phyloP scores from a whole-genome alignment of 2,329 filamentous ascomycete species.

The Trichoderma lentiforme region DNA sequence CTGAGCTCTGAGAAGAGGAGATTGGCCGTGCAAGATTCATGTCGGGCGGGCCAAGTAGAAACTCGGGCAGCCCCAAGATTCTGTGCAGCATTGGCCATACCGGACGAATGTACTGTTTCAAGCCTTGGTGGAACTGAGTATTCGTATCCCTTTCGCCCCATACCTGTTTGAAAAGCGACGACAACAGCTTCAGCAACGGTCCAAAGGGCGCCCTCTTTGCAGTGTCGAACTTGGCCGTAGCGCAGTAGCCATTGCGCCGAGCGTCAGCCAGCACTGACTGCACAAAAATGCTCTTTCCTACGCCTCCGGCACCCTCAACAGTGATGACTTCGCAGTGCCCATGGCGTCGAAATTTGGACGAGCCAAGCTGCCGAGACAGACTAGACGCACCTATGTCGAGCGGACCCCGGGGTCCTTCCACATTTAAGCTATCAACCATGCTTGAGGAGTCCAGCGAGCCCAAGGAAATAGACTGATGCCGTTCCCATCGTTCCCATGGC shows the following conservation, averaged over 20 bases:
- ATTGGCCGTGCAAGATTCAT: slow-evolving; percentile 33
- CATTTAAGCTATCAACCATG: slow-evolving; percentile 42
- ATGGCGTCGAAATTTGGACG: slow-evolving; percentile 56
- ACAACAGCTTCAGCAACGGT: slow-evolving; percentile 61
- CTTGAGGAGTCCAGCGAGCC: slow-evolving; percentile 49
- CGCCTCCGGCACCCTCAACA: slow-evolving; percentile 58
- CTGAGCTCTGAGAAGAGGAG: slow-evolving; percentile 35
- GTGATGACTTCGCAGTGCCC: slow-evolving; percentile 63
- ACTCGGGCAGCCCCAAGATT: slow-evolving; percentile 64
- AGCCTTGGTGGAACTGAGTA: slow-evolving; percentile 57
- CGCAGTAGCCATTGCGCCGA: slow-evolving; percentile 60
- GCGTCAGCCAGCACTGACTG: slow-evolving; percentile 61
- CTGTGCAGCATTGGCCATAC: slow-evolving; percentile 63
- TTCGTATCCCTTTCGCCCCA: slow-evolving; percentile 65
- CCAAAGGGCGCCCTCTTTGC: slow-evolving; percentile 60
- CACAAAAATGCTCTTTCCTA: slow-evolving; percentile 64
- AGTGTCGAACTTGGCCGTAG: slow-evolving; percentile 64
- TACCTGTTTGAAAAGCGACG: slow-evolving; percentile 64
- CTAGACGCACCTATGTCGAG: slow-evolving; percentile 47
- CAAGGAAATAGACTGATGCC: slow-evolving; percentile 49
- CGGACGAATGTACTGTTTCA: slow-evolving; percentile 61
- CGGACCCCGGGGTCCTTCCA: slow-evolving; percentile 42
- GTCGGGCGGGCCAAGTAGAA: slow-evolving; percentile 56
- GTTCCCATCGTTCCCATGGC: slow-evolving; percentile 53
- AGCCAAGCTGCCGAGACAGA: slow-evolving; percentile 52